Percentiles rank a stretch among this genome's conserved stretches.
These are phyloP conservation scores for Moniliophthora roreri DNA, from an alignment of 1,284 basidiomycete genomes.

Conservation along the genomic window DNA sequence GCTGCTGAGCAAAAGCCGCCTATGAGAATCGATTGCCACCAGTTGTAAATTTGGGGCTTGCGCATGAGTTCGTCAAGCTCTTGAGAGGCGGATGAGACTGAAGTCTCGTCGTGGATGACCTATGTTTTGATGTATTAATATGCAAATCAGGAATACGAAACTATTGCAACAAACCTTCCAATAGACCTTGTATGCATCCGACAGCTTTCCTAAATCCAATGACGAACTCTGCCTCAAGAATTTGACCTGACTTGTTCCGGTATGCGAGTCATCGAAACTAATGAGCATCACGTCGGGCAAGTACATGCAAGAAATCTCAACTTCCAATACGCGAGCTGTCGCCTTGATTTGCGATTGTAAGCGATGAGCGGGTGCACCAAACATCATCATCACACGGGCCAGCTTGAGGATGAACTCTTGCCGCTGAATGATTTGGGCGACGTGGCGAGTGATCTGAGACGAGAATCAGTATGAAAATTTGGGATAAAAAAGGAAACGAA, in stretches of 20 bases:
- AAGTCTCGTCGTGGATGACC: constrained; percentile 86
- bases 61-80: constrained; percentile 81
- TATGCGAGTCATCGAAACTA: constrained; percentile 79
- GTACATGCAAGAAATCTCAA: constrained; percentile 84
- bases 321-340: constrained; percentile 83
- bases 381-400: constrained; percentile 92
- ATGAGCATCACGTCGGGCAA: constrained; percentile 83
- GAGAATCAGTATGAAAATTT: background rate
- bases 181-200: constrained; percentile 76
- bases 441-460: constrained; percentile 82
- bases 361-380: constrained; percentile 88
- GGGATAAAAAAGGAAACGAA: constrained; percentile 34
- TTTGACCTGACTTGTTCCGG: constrained; percentile 86
- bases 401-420: constrained; percentile 93
- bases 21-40: constrained; percentile 70
- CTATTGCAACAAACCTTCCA: constrained; percentile 59
- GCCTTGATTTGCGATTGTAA: constrained; percentile 86
- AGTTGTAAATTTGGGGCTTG: constrained; percentile 59
- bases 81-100: constrained; percentile 76
- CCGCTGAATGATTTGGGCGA: constrained; percentile 83
- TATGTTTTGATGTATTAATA: constrained; percentile 22
- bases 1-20: constrained; percentile 83
- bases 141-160: background rate
- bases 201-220: constrained; percentile 77
- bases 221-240: constrained; percentile 78